Evolutionary conservation across 768 basidiomycete species (phyloP).

Genomic region (Trametes cubensis): DNA sequence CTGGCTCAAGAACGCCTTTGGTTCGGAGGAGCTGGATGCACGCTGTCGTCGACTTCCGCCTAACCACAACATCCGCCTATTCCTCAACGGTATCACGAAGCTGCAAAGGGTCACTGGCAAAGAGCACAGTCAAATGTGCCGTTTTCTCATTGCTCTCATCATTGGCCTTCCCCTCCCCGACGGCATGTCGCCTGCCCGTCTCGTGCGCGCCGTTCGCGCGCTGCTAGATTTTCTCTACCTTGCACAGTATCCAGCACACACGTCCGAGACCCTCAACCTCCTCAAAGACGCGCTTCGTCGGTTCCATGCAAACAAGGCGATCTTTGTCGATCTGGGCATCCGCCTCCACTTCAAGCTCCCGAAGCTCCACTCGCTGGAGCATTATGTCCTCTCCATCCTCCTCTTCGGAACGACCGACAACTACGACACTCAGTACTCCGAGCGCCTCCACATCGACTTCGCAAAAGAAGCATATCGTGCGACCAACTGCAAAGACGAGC

Average conservation of each 20-base stretch:
- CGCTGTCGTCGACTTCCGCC: slow-evolving; percentile 32
- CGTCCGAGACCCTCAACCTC: slow-evolving; percentile 20
- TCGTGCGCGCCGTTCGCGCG: slow-evolving; percentile 8
- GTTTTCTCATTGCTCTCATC: slow-evolving; percentile 15
- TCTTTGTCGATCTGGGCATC: slow-evolving; percentile 38
- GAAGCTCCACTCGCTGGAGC: slow-evolving; percentile 19
- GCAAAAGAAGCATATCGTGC: slow-evolving; percentile 32
- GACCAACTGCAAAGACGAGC: slow-evolving; percentile 27
- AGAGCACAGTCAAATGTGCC: slow-evolving; percentile 38
- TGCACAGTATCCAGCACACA: slow-evolving; percentile 38
- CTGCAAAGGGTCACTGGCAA: slow-evolving; percentile 36
- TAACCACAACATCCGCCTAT: slow-evolving; percentile 37
- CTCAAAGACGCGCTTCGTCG: slow-evolving; percentile 16
- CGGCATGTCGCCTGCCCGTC: neutral
- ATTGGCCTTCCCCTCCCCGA: slow-evolving; percentile 5
- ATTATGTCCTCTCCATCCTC: slow-evolving; percentile 15
- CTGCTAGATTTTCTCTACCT: slow-evolving; percentile 28
- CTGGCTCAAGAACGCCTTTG: neutral
- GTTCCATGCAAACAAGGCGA: slow-evolving; percentile 40
- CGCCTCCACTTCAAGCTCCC: slow-evolving; percentile 20
- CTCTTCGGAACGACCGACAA: slow-evolving; percentile 10
- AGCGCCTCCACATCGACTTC: slow-evolving; percentile 24
- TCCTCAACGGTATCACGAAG: slow-evolving; percentile 37
- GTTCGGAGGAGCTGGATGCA: slow-evolving; percentile 20
- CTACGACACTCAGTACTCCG: slow-evolving; percentile 18